Evolutionary conservation across 306 rosid genomes (phyloP), one percentile per base, ranked within the genome.

Genomic region (Spatholobus suberectus): DNA sequence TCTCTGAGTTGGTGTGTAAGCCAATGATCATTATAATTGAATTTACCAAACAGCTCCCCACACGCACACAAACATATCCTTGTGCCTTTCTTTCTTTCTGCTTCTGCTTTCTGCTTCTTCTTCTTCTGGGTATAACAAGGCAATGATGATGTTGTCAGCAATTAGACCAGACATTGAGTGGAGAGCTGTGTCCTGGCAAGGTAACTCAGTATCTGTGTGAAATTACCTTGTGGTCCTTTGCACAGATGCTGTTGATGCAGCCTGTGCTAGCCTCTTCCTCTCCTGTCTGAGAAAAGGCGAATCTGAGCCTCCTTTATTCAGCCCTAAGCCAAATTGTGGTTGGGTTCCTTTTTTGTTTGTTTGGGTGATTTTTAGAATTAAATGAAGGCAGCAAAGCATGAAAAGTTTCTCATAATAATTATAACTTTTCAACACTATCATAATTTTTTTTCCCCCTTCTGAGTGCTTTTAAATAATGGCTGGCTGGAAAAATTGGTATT

Each of bases 251-350:
- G 46, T 58, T 58, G 58, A 70, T 32, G 82, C 86, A 83, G 78
- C 86, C 74, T 34, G 38, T n/a, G 6, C 43, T 2, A 29, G 17
- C 13, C 5, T 4, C 11, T 52, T 49, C 23, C 26, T 35, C 63
- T 44, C 27, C 12, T 59, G 78, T 58, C 82, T 83, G 86, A 76
- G 37, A 76, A 76, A 83, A 77, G 86, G 82, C 73, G 46, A 77
- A 77, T 83, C 74, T 76, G 86, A 83, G 86, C 86, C 78, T 83
- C 27, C 66, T 58, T 15, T 54, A 9, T 76, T 55, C 47, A 74
- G 20, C 79, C 43, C 54, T 21, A 24, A 8, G 49, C 20, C 40
- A 7, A 63, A 26, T 8, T 57, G 62, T 55, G 34, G 37, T 18
- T 27, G 23, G 37, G 24, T 70, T 18, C 35, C 1, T 14, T 6